Evolutionary conservation across 306 rosid species (phyloP), one percentile per base, ranked within the genome.

Genomic region (Acacia melanoxylon): DNA sequence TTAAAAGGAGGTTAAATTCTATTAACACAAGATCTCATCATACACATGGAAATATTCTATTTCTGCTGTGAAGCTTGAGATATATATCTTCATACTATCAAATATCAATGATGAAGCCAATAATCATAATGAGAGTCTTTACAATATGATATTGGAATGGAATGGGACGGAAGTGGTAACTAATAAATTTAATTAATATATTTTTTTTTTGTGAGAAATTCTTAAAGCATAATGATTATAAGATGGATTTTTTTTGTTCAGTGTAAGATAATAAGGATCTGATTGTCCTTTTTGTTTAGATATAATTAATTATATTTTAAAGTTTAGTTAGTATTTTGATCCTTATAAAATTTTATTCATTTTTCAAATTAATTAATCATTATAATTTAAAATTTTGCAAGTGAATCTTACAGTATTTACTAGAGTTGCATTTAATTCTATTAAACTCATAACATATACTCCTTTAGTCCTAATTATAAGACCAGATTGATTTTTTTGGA

Each of bases 221-320:
- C 27, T 68, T 13, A 22, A 72, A 46, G 69, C 22, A 40, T 41
- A 51, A 63, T 52, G 17, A 66, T 69, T 41, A 52, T 52, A 51
- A 63, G 70, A 42, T 29, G 31, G 41, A 54, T 10, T 31, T 66
- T 67, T 67, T n/a, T 0, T 42, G 52, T 6, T 5, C 58, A 15
- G 37, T 15, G 54, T 7, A 29, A 68, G 68, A 62, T 13, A 12
- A 52, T 62, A 59, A 83, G 62, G 74, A 75, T 27, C 62, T 75
- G 16, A 54, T 56, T 58, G 42, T 48, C 78, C 74, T 20, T 65
- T 72, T 41, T 65, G 79, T 49, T 62, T 4, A 67, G 66, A 79
- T 59, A 29, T n/a, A 59, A 37, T n/a, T 78, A 4, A 44, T 48
- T 62, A 59, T 37, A 37, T 37, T 37, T 24, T 59, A 59, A 8